Base-by-base conservation (phyloP, 768 basidiomycete species). In the Auriscalpium microsporum region DNA sequence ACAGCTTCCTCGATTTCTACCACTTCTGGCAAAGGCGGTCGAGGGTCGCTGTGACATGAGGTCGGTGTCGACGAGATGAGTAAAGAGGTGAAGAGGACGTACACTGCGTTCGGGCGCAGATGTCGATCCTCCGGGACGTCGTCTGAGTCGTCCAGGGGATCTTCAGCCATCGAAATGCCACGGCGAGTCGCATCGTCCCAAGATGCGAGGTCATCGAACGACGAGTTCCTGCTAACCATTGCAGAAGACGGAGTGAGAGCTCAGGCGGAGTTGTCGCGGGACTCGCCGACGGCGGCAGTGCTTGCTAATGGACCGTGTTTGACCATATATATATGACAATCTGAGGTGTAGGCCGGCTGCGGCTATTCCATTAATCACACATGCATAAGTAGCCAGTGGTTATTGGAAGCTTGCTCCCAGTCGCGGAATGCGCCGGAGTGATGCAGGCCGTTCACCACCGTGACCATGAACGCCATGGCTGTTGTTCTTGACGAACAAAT, bases 1-100 rank as follows among this genome's bases (percentile, higher is more conserved):
- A 68, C 61, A 10, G 60, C 56, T 45, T 58, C 57, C 51, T 69
- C 65, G 48, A 69, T 60, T 46, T 60, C 58, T 4, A 56, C 55
- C 9, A 68, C 53, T 19, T 68, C 66, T 8, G 55, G 51, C 2
- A 64, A 62, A 8, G 58, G 45, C 16, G 59, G 53, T 11, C 67
- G 59, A 16, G 65, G 66, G 45, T 69, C 67, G 13, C 67, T 68
- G 51, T 21, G n/a, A 10, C 9, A 42, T 21, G n/a, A 14, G 48
- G 33, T 13, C 48, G 23, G 28, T 42, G 34, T 11, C 23, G 8
- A 11, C 1, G 14, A 44, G 51, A 56, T 42, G 28, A 34, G 23
- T 33, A 28, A 4, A 44, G 7, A 10, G 37, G 28, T 3, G 14
- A 48, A 23, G 33, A 17, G 6, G 28, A 56, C 61, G 13, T 50